These are phyloP conservation scores for Dysphania ambrosioides DNA, from an alignment of 148 eudicot genomes.

Conservation along the genomic window DNA sequence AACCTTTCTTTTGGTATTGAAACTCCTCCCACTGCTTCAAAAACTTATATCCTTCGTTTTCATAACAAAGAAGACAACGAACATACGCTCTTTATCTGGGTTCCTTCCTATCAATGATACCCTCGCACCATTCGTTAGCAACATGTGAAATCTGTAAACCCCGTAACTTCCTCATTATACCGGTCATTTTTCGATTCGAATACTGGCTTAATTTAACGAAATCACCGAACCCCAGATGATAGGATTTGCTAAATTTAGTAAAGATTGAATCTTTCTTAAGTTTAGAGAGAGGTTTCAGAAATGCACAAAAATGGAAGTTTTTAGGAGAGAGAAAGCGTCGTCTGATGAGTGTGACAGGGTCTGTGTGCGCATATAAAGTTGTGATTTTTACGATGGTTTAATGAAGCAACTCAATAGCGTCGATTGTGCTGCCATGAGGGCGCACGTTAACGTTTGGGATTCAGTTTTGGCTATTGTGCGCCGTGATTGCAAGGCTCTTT, in stretches of 20 bases:
- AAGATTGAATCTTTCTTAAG: too few species aligned
- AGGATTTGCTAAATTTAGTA: too few species aligned
- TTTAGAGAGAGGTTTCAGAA: background rate
- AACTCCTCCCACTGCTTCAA: conserved; percentile 13
- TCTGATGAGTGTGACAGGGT: too few species aligned
- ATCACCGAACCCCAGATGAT: background rate
- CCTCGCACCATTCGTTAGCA: conserved; percentile 16
- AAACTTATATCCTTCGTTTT: conserved; percentile 23
- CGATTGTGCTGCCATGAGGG: background rate
- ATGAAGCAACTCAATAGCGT: background rate
- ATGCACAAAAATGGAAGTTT: background rate
- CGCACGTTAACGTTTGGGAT: background rate
- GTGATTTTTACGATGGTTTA: background rate
- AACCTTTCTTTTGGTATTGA: conserved; percentile 25
- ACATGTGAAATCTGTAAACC: conserved; percentile 23
- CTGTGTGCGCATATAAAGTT: background rate
- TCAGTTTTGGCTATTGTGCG: background rate
- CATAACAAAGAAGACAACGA: conserved; percentile 27
- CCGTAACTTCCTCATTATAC: conserved; percentile 10
- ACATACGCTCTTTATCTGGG: conserved; percentile 18
- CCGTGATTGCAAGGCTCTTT: background rate
- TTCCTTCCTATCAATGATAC: conserved; percentile 6
- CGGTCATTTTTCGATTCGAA: conserved; percentile 1
- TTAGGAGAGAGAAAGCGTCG: background rate
- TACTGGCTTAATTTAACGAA: background rate